Conservation (phyloP, 2,329 filamentous ascomycete genomes). For the Epichloe sp. region DNA sequence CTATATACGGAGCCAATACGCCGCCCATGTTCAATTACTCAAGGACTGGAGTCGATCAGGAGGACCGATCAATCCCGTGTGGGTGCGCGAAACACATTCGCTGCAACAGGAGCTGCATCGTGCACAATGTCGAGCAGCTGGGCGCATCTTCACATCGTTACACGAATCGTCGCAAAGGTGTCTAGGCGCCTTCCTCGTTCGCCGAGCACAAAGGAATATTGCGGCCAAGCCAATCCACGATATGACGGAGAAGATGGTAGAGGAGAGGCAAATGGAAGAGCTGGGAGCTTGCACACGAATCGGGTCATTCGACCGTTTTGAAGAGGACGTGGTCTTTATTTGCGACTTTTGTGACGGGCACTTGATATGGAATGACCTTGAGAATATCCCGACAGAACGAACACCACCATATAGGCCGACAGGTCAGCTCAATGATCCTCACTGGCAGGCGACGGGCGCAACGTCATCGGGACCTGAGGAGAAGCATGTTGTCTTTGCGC, state of each 20-base stretch:
- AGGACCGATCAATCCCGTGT: conserved; percentile 42
- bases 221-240: conserved; percentile 3
- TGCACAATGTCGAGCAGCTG: conserved; percentile 43
- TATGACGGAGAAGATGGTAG: conserved; percentile 21
- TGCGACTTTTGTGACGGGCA: conserved; percentile 51
- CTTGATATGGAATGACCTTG: conserved; percentile 44
- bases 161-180: conserved; percentile 36
- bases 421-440: conserved; percentile 16
- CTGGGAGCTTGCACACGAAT: conserved; percentile 36
- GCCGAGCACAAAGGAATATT: conserved; percentile 30
- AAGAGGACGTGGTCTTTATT: conserved; percentile 41
- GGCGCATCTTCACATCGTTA: conserved; percentile 40
- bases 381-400: conserved; percentile 35
- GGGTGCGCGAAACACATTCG: conserved; percentile 37
- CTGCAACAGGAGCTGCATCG: conserved; percentile 41
- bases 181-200: conserved; percentile 42
- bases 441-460: conserved; percentile 40
- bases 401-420: conserved; percentile 16
- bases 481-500: conserved; percentile 42
- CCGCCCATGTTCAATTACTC: conserved; percentile 34
- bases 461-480: conserved; percentile 26
- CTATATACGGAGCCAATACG: conserved; percentile 30
- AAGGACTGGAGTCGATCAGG: conserved; percentile 41
- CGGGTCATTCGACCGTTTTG: conserved; percentile 43
- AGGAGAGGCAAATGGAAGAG: conserved; percentile 31